Conservation (phyloP, 129 eudicot genomes). For the Ambrosia trifida region DNA sequence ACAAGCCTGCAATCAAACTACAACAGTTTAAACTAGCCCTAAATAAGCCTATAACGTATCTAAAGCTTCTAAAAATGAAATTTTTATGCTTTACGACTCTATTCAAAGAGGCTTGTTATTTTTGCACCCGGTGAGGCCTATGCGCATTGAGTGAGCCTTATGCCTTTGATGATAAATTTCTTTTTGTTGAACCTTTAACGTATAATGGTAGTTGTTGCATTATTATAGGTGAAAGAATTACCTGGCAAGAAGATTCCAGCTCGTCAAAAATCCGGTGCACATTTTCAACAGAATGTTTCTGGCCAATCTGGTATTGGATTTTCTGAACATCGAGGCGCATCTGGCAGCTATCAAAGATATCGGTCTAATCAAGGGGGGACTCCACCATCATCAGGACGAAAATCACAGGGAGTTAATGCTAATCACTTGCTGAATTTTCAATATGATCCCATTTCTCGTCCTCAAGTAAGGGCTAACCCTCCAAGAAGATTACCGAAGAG, state of each 20-base stretch:
- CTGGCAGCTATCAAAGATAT: conserved; percentile 39
- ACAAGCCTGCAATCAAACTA: too few species aligned
- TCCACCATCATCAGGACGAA: conserved; percentile 55
- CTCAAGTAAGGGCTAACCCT: conserved; percentile 63
- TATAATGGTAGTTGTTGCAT: background rate
- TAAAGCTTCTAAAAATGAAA: too few species aligned
- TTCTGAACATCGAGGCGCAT: conserved; percentile 38
- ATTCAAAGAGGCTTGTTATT: too few species aligned
- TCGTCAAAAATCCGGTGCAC: conserved; percentile 40
- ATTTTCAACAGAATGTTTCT: conserved; percentile 32
- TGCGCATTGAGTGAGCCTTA: too few species aligned
- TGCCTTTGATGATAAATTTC: too few species aligned
- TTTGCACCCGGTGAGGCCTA: too few species aligned
- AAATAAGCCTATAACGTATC: too few species aligned
- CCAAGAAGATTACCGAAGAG: conserved; percentile 60
- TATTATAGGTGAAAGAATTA: conserved; percentile 42
- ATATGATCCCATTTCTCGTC: conserved; percentile 77
- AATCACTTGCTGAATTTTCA: conserved; percentile 95
- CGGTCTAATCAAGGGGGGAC: conserved; percentile 39
- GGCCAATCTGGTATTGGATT: conserved; percentile 39
- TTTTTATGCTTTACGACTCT: too few species aligned
- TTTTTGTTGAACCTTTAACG: background rate
- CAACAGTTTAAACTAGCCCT: too few species aligned
- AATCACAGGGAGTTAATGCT: conserved; percentile 60
- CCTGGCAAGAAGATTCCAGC: conserved; percentile 36